These are phyloP conservation scores for Corymbia maculata DNA, from an alignment of 345 rosid species.

Conservation along the genomic window DNA sequence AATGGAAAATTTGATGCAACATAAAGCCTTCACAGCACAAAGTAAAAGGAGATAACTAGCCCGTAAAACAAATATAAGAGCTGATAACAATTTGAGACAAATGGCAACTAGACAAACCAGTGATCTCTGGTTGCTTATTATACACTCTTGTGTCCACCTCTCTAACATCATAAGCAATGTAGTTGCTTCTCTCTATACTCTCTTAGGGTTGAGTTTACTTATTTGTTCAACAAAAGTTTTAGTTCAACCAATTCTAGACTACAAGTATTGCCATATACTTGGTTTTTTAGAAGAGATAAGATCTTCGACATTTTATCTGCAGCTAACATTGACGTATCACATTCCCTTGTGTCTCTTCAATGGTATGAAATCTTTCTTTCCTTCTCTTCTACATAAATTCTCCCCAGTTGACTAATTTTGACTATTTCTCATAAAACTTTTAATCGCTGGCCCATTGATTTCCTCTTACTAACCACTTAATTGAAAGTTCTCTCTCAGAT, in stretches of 20 bases:
- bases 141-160: neutral
- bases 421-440: no score
- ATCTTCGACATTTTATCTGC: neutral
- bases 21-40: neutral
- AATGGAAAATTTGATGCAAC: neutral
- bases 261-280: neutral
- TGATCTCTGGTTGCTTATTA: neutral
- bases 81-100: neutral
- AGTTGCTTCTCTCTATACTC: neutral
- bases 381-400: neutral
- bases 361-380: neutral
- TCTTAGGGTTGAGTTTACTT: neutral
- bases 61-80: neutral
- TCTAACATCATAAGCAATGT: neutral
- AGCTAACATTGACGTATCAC: neutral
- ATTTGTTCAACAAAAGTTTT: neutral
- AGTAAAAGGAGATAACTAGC: neutral
- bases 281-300: neutral
- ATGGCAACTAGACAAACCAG: neutral
- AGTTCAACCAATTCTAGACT: neutral
- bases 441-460: no score
- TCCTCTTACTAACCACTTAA: neutral
- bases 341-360: neutral
- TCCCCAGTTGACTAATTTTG: neutral
- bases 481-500: neutral